Percentiles rank a stretch among this genome's conserved stretches.
These are phyloP conservation scores for Cryptococcus neoformans DNA, from an alignment of 1,284 basidiomycete genomes.

Conservation along the genomic window DNA sequence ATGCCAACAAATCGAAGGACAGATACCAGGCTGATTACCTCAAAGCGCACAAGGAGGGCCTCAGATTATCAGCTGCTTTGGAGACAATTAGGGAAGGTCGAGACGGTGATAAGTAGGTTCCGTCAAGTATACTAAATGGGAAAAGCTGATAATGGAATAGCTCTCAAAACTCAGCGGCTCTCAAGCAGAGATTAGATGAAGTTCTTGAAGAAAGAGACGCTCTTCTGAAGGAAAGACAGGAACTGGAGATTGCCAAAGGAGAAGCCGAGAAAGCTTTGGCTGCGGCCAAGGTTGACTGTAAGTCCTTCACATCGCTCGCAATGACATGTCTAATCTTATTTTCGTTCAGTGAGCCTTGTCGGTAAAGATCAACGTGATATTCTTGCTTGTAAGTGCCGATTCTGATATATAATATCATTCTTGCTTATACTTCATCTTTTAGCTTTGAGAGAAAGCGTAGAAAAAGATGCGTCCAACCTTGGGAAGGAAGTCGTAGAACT, in stretches of 20 bases:
- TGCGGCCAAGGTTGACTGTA: slow-evolving; percentile 81
- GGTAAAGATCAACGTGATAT: slow-evolving; percentile 52
- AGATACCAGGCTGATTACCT: slow-evolving; percentile 89
- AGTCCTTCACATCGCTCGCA: slow-evolving; percentile 35
- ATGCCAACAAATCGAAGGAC: slow-evolving; percentile 83
- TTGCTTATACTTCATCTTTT: slow-evolving; percentile 48
- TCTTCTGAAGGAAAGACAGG: slow-evolving; percentile 57
- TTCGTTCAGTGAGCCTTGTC: slow-evolving; percentile 42
- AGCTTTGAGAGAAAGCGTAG: slow-evolving; percentile 79
- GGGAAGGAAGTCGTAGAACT: slow-evolving; percentile 65
- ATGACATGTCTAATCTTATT: background rate
- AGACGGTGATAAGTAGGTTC: background rate
- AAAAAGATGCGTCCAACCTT: slow-evolving; percentile 75
- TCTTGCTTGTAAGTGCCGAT: slow-evolving; percentile 19
- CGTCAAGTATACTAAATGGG: background rate
- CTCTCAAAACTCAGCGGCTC: slow-evolving; percentile 78
- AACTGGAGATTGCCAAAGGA: slow-evolving; percentile 59
- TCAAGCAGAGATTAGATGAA: slow-evolving; percentile 83
- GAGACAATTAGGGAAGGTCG: slow-evolving; percentile 70
- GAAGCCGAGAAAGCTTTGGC: slow-evolving; percentile 67
- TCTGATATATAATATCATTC: background rate
- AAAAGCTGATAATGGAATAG: slow-evolving; percentile 49
- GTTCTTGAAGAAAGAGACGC: slow-evolving; percentile 76
- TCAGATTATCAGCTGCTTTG: slow-evolving; percentile 74
- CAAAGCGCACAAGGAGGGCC: slow-evolving; percentile 74